A percentile compares a stretch with the other conserved stretches of the same genome.
phyloP scores from a whole-genome alignment of 2,329 filamentous ascomycete genomes.

The Cladobotryum protrusum region DNA sequence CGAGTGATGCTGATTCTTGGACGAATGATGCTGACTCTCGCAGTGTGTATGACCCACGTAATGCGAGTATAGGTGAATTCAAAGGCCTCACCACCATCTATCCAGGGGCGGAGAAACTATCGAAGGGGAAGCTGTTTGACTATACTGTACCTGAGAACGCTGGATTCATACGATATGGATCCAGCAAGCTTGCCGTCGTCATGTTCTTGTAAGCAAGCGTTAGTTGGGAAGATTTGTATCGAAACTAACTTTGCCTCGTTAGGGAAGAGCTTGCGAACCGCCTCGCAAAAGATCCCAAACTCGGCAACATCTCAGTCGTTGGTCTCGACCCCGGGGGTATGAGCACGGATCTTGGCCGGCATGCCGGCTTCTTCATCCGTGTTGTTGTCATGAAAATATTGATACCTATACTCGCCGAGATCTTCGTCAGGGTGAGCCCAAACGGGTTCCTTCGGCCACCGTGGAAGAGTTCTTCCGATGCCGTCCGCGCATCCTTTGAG shows the following conservation, averaged over 20 bases:
- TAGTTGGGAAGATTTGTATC: neutral
- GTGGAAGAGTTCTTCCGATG: slow-evolving; percentile 29
- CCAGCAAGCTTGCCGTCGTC: slow-evolving; percentile 23
- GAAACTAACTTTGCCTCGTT: too few relatives aligned
- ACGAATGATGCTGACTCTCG: slow-evolving; percentile 24
- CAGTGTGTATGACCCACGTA: slow-evolving; percentile 23
- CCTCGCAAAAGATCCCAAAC: slow-evolving; percentile 26
- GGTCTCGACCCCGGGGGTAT: slow-evolving; percentile 35
- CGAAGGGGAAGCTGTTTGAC: slow-evolving; percentile 19
- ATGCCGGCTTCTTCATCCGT: slow-evolving; percentile 19
- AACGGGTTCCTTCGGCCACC: slow-evolving; percentile 26
- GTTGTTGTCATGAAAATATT: slow-evolving; percentile 19
- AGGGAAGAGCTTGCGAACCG: slow-evolving; percentile 28
- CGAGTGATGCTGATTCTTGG: neutral
- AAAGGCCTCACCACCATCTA: slow-evolving; percentile 21
- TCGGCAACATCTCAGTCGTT: slow-evolving; percentile 30
- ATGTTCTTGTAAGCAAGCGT: slow-evolving; percentile 27
- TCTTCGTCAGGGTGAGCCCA: slow-evolving; percentile 20
- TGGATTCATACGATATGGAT: neutral
- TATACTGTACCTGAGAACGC: too few relatives aligned
- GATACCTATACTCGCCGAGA: slow-evolving; percentile 18
- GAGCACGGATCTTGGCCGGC: slow-evolving; percentile 25
- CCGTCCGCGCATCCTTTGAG: slow-evolving; percentile 26
- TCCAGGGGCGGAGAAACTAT: slow-evolving; percentile 24
- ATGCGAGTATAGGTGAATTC: slow-evolving; percentile 19